A percentile compares a stretch with the other conserved stretches of the same genome.
Conservation (phyloP, 768 basidiomycete genomes). For the Tulasnella sp. region DNA sequence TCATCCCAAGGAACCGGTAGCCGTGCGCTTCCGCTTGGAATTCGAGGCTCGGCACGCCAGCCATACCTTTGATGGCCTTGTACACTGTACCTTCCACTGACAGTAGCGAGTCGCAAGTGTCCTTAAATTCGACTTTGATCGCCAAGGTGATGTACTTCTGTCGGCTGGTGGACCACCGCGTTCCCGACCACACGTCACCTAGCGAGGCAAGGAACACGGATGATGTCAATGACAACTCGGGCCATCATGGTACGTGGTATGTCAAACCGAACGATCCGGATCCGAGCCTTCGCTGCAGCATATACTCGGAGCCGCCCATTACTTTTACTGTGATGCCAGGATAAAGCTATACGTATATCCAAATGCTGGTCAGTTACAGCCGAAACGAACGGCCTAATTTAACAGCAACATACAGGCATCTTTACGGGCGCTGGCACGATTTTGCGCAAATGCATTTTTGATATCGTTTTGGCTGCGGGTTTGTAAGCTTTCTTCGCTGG, state of each 20-base stretch:
- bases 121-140: neutral
- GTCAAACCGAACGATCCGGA: slow-evolving; percentile 2
- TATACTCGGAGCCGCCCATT: neutral
- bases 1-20: slow-evolving; percentile 6
- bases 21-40: neutral
- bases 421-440: neutral
- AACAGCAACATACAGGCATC: neutral
- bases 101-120: neutral
- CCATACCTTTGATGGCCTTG: neutral
- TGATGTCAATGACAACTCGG: neutral
- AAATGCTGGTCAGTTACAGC: neutral
- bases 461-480: neutral
- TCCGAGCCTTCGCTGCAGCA: neutral
- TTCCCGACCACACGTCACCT: slow-evolving; percentile 7
- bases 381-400: neutral
- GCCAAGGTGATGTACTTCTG: neutral
- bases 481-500: too few relatives aligned
- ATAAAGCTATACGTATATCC: neutral
- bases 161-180: neutral
- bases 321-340: neutral
- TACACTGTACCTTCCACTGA: neutral
- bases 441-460: neutral
- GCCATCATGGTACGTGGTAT: neutral
- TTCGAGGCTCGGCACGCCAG: neutral
- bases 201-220: neutral